Percentiles rank a stretch among this genome's conserved stretches.
Conservation (phyloP, 2,329 filamentous ascomycete species). For the Graphiopsis chlorocephala region DNA sequence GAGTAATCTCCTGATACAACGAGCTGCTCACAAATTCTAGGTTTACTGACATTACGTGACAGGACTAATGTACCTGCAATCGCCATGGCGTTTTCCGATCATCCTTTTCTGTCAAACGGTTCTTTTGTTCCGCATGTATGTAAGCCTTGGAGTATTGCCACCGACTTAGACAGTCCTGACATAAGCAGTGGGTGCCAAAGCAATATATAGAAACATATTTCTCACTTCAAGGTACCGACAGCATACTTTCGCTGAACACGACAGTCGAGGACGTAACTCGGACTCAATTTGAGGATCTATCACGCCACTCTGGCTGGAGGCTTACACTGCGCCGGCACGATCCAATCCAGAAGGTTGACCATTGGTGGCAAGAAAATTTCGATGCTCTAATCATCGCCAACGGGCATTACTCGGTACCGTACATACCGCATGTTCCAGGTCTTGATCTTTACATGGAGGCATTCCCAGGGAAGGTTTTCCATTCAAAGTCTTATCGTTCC, state of each 20-base stretch:
- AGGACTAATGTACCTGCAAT: constrained; percentile 56
- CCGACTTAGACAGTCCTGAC: background rate
- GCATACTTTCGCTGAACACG: constrained; percentile 48
- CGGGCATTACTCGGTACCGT: constrained; percentile 35
- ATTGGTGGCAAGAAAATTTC: constrained; percentile 56
- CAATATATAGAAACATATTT: constrained; percentile 59
- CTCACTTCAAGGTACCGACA: constrained; percentile 49
- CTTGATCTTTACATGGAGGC: constrained; percentile 56
- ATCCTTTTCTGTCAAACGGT: constrained; percentile 50
- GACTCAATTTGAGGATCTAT: constrained; percentile 21
- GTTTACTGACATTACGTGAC: background rate
- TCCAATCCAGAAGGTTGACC: constrained; percentile 42
- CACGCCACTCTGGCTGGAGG: constrained; percentile 41
- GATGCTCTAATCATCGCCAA: constrained; percentile 36
- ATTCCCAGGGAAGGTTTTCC: constrained; percentile 43
- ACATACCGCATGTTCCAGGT: constrained; percentile 46
- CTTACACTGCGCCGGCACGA: constrained; percentile 51
- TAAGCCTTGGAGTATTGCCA: background rate
- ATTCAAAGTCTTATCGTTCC: constrained; percentile 44
- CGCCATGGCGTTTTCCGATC: constrained; percentile 56
- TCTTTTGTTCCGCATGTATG: constrained; percentile 52
- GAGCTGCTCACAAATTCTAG: background rate
- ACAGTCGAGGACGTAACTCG: constrained; percentile 51
- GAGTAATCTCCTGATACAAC: background rate
- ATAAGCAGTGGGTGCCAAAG: constrained; percentile 43